Base-by-base conservation (phyloP, 2,329 filamentous ascomycete genomes). In the Juglanconis oblonga region DNA sequence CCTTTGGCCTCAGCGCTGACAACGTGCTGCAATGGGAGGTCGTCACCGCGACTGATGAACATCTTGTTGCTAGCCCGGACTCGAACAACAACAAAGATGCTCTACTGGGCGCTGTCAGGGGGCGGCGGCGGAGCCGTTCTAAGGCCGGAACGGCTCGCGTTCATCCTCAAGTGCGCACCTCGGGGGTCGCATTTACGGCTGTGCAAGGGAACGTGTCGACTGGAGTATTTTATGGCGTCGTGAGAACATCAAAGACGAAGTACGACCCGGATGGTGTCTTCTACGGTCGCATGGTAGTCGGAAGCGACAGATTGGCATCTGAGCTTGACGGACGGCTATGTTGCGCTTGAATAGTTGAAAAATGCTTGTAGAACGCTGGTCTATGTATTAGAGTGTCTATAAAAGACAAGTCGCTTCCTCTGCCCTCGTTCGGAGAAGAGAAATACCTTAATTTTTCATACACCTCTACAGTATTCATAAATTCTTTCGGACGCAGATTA, bases 101-200 rank as follows among this genome's bases (percentile, higher is more conserved):
- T 84, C 2, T 83, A 80, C 67, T 85, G 80, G 80, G 81, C 81
- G 8, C 67, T 82, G 3, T 70, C 71, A 49, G 79, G 79, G 7
- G 79, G 80, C 4, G 79, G 81, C 2, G 76, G 74, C 9, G 78
- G n/a, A n/a, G n/a, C n/a, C n/a, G n/a, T n/a, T n/a, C n/a, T n/a
- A n/a, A n/a, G n/a, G n/a, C n/a, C n/a, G n/a, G n/a, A n/a, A n/a
- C n/a, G n/a, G n/a, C n/a, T n/a, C n/a, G n/a, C n/a, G n/a, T n/a
- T n/a, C n/a, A n/a, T n/a, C n/a, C n/a, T n/a, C n/a, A n/a, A n/a
- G n/a, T n/a, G n/a, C n/a, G 78, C 4, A 81, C 74, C 4, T 83
- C 78, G 61, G 81, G 75, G 1, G 70, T 83, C 2, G 77, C 29
- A 11, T 57, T 61, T 29, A 35, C 58, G 3, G 54, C 53, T 6